Conservation (phyloP, 352 stramenopile genomes). For the Globisporangium abappressorium region DNA sequence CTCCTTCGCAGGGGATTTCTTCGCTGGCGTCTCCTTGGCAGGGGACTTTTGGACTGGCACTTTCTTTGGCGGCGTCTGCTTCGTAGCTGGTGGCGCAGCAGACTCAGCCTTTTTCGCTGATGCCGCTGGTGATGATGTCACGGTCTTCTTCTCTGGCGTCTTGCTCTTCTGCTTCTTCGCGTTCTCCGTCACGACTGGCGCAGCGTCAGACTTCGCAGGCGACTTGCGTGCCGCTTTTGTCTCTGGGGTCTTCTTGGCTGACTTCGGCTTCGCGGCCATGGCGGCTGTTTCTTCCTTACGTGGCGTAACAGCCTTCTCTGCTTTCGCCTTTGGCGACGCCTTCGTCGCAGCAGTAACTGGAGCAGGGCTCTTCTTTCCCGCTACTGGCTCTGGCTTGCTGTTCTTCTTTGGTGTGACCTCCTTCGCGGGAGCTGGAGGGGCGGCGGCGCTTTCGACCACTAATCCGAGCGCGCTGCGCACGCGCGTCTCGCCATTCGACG, state of each 20-base stretch:
- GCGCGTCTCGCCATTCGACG: slow-evolving; percentile 34
- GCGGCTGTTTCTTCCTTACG: slow-evolving; percentile 1
- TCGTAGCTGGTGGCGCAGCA: neutral
- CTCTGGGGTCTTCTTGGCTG: slow-evolving; percentile 14
- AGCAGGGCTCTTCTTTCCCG: neutral
- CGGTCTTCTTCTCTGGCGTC: slow-evolving; percentile 16
- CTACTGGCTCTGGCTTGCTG: slow-evolving; percentile 1
- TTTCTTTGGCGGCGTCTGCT: slow-evolving; percentile 9
- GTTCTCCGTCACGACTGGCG: slow-evolving; percentile 2
- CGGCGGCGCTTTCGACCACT: slow-evolving; percentile 6
- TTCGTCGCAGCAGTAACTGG: slow-evolving; percentile 9
- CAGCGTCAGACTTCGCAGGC: neutral
- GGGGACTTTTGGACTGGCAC: slow-evolving; percentile 13
- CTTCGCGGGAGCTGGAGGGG: neutral
- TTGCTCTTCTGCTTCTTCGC: slow-evolving; percentile 8
- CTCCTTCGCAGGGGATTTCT: slow-evolving; percentile 22
- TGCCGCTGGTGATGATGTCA: slow-evolving; percentile 8
- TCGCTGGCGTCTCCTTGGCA: neutral
- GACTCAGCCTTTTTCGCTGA: slow-evolving; percentile 3
- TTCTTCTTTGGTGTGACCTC: neutral
- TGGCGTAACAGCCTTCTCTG: slow-evolving; percentile 5
- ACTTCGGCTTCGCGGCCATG: neutral
- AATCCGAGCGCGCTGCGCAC: slow-evolving; percentile 27
- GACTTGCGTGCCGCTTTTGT: slow-evolving; percentile 9
- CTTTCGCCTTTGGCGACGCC: slow-evolving; percentile 10